phyloP scores from a whole-genome alignment of 2,329 filamentous ascomycete species.

The Pseudogymnoascus sp. region DNA sequence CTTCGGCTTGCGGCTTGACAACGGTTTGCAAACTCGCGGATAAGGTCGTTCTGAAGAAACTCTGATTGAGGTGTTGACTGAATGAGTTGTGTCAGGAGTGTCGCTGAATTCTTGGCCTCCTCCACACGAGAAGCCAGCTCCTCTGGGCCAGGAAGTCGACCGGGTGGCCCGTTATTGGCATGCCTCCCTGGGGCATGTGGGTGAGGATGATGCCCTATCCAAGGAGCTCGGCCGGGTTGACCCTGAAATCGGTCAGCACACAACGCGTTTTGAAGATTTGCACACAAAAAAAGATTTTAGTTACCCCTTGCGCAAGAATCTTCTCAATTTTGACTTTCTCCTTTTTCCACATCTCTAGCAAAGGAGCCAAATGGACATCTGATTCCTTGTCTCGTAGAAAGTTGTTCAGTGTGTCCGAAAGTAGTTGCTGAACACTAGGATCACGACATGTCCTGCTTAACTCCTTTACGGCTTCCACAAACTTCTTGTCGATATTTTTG shows the following conservation, averaged over 20 bases:
- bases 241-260: neutral
- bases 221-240: neutral
- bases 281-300: neutral
- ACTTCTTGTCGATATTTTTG: conserved; percentile 79
- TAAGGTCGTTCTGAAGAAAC: conserved; percentile 73
- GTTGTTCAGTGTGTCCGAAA: conserved; percentile 77
- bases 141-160: conserved; percentile 51
- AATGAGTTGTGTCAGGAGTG: conserved; percentile 84
- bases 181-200: neutral
- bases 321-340: conserved; percentile 60
- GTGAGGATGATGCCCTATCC: conserved; percentile 1
- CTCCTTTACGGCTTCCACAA: conserved; percentile 66
- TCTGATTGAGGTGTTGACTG: conserved; percentile 74
- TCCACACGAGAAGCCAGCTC: conserved; percentile 80
- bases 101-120: conserved; percentile 83
- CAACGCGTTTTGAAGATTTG: neutral
- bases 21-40: conserved; percentile 84
- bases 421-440: conserved; percentile 70
- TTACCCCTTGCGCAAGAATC: conserved; percentile 30
- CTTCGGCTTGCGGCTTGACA: conserved; percentile 73
- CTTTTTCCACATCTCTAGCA: conserved; percentile 82
- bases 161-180: conserved; percentile 1
- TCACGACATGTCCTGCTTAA: conserved; percentile 65
- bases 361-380: conserved; percentile 62
- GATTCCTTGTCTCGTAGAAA: conserved; percentile 64